phyloP scores from a whole-genome alignment of 768 basidiomycete genomes.

The Cystofilobasidium capitatum region DNA sequence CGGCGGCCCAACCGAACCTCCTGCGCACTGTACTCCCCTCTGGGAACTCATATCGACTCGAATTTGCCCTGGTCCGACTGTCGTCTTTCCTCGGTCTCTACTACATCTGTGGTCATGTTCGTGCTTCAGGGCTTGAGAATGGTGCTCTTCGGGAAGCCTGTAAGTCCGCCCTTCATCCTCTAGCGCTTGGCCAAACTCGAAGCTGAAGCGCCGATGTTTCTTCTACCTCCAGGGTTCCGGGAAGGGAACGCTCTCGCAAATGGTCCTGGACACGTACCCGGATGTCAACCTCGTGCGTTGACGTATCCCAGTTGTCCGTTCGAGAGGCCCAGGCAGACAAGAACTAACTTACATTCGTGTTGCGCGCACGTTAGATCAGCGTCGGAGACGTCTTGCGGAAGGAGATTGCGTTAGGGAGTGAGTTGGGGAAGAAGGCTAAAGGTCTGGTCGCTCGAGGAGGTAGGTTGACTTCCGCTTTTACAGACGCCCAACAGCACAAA shows the following conservation, averaged over 20 bases:
- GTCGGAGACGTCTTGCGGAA: constrained; percentile 78
- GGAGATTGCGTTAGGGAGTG: constrained; percentile 68
- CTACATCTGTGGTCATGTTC: background rate
- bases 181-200: constrained; percentile 66
- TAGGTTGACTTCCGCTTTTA: constrained; percentile 24
- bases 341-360: constrained; percentile 51
- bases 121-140: constrained; percentile 42
- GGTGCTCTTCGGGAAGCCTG: constrained; percentile 68
- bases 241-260: constrained; percentile 67
- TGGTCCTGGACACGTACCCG: constrained; percentile 63
- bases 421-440: constrained; percentile 64
- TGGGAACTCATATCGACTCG: no score
- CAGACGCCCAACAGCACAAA: background rate
- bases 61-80: no score
- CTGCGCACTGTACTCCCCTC: no score
- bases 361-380: constrained; percentile 52
- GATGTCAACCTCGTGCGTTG: constrained; percentile 57
- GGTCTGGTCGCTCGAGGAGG: constrained; percentile 67
- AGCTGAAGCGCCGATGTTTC: constrained; percentile 11
- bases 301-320: background rate
- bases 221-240: constrained; percentile 35
- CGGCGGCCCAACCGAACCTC: no score
- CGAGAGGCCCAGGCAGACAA: background rate
- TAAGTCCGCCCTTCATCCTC: constrained; percentile 44
- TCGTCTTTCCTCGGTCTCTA: no score